Evolutionary conservation across 805 yeast genomes (phyloP), one percentile per base, ranked within the genome.

Genomic region (Barnettozyma populi): DNA sequence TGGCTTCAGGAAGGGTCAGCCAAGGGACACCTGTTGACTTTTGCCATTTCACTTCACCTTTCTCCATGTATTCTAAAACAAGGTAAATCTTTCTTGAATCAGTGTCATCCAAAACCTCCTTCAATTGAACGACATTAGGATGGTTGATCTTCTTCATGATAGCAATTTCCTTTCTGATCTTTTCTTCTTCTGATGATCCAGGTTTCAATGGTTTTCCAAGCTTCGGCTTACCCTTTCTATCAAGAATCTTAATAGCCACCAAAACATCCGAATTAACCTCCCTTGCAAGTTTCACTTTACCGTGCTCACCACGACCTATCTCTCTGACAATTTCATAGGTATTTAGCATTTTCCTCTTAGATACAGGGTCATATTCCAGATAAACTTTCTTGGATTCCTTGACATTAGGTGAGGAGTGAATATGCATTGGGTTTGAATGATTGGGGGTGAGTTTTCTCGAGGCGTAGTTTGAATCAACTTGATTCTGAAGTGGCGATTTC

Each of bases 221-320:
- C 13, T 73, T 70, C 4, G 80, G 82, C 41, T 78, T 70, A 2
- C 77, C 80, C 44, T 79, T 79, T 46, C 97, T 75, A 66, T 88
- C 90, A 39, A 94, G 89, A 44, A 94, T 87, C 63, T 94, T 94
- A 47, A 94, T 90, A 4, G 99, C 99, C n/a, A 89, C 96, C 29
- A 79, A 70, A 54, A 76, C 81, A 40, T 76, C 72, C 6, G 73
- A 66, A n/a, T 76, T 72, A 46, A 83, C 66, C 62, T 90, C 92
- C 50, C 78, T 78, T 0, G 95, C 99, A 18, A 94, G 73, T 64
- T 94, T 94, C 38, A 94, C 99, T 64, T 89, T 92, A n/a, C 99
- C 98, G 67, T 92, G 98, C 64, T 90, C 96, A n/a, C 99, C 99
- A 32, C 86, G 75, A 10, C 99, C 99, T 25, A 94, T 73, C 67